These are phyloP conservation scores for Linum trigynum DNA, from an alignment of 345 rosid species.

Conservation along the genomic window DNA sequence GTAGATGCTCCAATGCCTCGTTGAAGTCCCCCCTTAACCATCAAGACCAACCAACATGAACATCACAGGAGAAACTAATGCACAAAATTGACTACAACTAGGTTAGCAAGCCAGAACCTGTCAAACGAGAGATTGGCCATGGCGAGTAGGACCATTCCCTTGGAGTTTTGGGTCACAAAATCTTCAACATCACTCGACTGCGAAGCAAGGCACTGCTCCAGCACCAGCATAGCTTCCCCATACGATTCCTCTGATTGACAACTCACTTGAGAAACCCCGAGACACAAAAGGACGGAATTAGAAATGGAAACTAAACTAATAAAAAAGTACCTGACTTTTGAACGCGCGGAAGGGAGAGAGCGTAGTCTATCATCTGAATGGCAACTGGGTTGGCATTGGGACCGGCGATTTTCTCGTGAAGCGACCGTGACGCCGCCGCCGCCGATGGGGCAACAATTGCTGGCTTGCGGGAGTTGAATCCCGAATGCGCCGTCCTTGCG, in stretches of 20 bases:
- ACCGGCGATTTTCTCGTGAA: conserved; percentile 41
- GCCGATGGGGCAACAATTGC: conserved; percentile 47
- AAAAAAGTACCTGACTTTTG: conserved; percentile 50
- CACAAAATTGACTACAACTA: neutral
- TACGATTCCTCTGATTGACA: conserved; percentile 47
- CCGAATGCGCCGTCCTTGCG: conserved; percentile 3
- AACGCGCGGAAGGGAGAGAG: conserved; percentile 62
- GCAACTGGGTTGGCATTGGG: conserved; percentile 53
- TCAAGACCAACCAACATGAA: conserved; percentile 5
- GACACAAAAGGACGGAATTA: neutral
- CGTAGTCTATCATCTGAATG: conserved; percentile 81
- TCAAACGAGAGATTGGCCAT: conserved; percentile 63
- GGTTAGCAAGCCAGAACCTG: conserved; percentile 33
- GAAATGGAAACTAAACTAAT: neutral
- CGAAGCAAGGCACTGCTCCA: conserved; percentile 69
- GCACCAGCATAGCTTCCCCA: conserved; percentile 66
- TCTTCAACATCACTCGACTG: conserved; percentile 40
- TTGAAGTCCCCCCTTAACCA: conserved; percentile 38
- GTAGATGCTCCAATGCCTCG: conserved; percentile 64
- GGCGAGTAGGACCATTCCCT: conserved; percentile 63
- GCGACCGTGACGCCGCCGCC: conserved; percentile 26
- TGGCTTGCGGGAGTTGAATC: conserved; percentile 23
- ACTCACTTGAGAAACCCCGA: neutral
- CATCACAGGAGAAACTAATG: neutral
- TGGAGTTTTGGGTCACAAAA: conserved; percentile 35